Base-by-base conservation (phyloP, 2,329 filamentous ascomycete species). In the Ophiostoma pallidulum region DNA sequence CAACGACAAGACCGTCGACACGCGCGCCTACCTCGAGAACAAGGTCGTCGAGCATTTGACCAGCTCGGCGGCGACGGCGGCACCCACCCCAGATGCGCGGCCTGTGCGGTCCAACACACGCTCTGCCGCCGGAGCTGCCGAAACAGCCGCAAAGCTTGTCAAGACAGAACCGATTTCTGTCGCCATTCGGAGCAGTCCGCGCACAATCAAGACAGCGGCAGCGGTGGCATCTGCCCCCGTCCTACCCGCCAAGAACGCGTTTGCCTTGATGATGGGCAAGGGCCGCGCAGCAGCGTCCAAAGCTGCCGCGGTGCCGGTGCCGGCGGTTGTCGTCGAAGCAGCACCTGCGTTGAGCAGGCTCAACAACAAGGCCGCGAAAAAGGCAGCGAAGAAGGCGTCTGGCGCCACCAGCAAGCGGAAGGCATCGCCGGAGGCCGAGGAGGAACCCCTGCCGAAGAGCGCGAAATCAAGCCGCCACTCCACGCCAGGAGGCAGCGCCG, bases 11-110 rank as follows among this genome's bases (percentile, higher is more conserved):
- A 68, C 68, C 2, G 62, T 67, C 2, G 79, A 83, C 53, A 76
- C 77, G 0, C 77, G 90, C 24, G 77, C 84, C 14, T 95, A 91
- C 50, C 68, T 97, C 1, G 88, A 95, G 56, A 80, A 84, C 45
- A 94, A 90, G 58, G 82, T 85, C 0, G 68, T 81, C 0, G 80
- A 88, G 51, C 72, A 74, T 10, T 68, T 90, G 16, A 81, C 70
- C 0, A 66, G 63, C 13, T 62, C 71, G 6, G 66, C 68, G 26
- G 19, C 39, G 0, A 50, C 51, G 19, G 40, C 13, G 4, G 18
- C 13, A 13, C 47, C 56, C 0, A 22, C 24, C 4, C 14, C 41
- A 10, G n/a, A n/a, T n/a, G 8, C 44, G 10, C 44, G 45, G 4
- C 24, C 70, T 1, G 73, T 71, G 2, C 64, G 65, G n/a, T 60